Conservation (phyloP, 805 yeast species). For the Kazachstania psychrophila region DNA sequence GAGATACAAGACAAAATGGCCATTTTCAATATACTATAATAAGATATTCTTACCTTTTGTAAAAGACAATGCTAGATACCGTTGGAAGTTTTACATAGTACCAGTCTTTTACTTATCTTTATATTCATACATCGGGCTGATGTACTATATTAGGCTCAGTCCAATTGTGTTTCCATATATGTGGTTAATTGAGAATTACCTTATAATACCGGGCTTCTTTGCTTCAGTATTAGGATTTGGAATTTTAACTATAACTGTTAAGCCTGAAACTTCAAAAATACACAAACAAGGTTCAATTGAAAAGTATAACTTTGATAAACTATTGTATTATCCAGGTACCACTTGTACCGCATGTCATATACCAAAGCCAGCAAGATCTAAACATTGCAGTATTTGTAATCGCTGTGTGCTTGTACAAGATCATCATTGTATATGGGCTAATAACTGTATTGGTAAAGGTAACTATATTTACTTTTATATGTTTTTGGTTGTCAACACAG, state of each 20-base stretch:
- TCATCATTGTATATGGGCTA: constrained; percentile 66
- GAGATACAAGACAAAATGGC: constrained; percentile 10
- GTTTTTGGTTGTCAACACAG: constrained; percentile 43
- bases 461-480: constrained; percentile 54
- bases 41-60: constrained; percentile 20
- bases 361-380: constrained; percentile 61
- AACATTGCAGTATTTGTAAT: constrained; percentile 65
- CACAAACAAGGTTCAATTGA: constrained; percentile 3
- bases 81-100: constrained; percentile 24
- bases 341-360: constrained; percentile 51
- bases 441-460: constrained; percentile 63
- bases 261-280: constrained; percentile 11
- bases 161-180: constrained; percentile 10
- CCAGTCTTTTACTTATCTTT: constrained; percentile 24
- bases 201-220: constrained; percentile 19
- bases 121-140: constrained; percentile 14
- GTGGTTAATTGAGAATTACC: constrained; percentile 11
- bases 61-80: constrained; percentile 14
- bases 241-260: constrained; percentile 12
- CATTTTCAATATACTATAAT: constrained; percentile 21
- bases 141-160: constrained; percentile 12
- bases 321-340: constrained; percentile 42
- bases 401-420: constrained; percentile 57
- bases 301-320: constrained; percentile 36
- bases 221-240: constrained; percentile 15